phyloP scores from a whole-genome alignment of 805 yeast genomes.

The Metschnikowia continentalis region DNA sequence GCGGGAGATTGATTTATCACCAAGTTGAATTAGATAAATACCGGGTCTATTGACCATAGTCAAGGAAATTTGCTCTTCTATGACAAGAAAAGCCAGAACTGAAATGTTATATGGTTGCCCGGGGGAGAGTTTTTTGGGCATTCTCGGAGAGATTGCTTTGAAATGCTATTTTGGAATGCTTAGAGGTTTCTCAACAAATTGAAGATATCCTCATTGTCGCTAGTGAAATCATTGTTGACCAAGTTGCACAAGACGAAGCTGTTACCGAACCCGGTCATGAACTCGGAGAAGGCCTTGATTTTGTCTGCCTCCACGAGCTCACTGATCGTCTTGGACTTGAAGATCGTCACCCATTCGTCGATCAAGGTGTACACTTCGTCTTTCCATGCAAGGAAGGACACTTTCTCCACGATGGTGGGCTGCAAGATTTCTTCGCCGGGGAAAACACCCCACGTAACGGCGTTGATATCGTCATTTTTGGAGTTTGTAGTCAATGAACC shows the following conservation, averaged over 20 bases:
- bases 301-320: slow-evolving; percentile 28
- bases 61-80: slow-evolving; percentile 12
- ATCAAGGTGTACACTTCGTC: slow-evolving; percentile 87
- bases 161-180: slow-evolving; percentile 2
- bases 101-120: neutral
- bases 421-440: slow-evolving; percentile 93
- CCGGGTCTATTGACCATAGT: slow-evolving; percentile 9
- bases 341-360: slow-evolving; percentile 69
- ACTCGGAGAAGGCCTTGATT: slow-evolving; percentile 30
- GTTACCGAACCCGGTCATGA: slow-evolving; percentile 46
- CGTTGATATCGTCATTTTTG: slow-evolving; percentile 73
- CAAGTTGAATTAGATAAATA: slow-evolving; percentile 22
- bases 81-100: slow-evolving; percentile 1
- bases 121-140: neutral
- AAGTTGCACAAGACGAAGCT: slow-evolving; percentile 77
- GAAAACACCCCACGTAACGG: slow-evolving; percentile 95
- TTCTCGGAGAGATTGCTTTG: neutral
- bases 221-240: slow-evolving; percentile 78
- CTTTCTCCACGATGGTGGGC: slow-evolving; percentile 92
- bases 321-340: slow-evolving; percentile 35
- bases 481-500: slow-evolving; percentile 66
- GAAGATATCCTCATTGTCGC: slow-evolving; percentile 55
- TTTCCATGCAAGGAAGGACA: slow-evolving; percentile 94
- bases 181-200: slow-evolving; percentile 38
- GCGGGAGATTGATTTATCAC: slow-evolving; percentile 21